Conservation (phyloP, 306 rosid species). For the Phaseolus lunatus region DNA sequence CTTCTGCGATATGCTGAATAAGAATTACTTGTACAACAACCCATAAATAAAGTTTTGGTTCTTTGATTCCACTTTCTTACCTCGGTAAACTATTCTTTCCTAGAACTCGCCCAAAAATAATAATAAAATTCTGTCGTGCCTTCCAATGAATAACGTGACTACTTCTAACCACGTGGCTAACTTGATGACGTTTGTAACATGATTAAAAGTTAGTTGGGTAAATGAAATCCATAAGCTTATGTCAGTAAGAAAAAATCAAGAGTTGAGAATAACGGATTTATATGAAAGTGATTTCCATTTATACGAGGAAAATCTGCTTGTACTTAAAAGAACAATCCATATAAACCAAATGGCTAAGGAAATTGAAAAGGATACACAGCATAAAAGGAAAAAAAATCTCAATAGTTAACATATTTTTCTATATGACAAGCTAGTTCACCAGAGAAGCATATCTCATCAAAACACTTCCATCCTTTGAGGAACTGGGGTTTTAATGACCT, state of each 20-base stretch:
- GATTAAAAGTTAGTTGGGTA: neutral
- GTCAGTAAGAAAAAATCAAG: neutral
- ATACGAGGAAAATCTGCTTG: slow-evolving; percentile 3
- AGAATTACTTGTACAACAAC: neutral
- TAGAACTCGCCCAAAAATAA: neutral
- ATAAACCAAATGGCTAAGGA: slow-evolving; percentile 2
- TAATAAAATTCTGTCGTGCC: neutral
- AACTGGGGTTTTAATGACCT: slow-evolving; percentile 82
- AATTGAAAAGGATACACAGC: neutral
- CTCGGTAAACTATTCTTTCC: neutral
- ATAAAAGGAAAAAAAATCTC: neutral
- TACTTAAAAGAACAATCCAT: neutral
- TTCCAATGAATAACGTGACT: neutral
- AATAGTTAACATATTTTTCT: neutral
- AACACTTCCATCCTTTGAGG: slow-evolving; percentile 71
- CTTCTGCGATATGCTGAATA: neutral
- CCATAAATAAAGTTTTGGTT: neutral
- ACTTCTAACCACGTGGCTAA: neutral
- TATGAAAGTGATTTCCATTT: slow-evolving; percentile 14
- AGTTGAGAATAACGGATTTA: neutral
- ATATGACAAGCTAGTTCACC: slow-evolving; percentile 19
- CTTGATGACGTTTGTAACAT: neutral
- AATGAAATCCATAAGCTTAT: neutral
- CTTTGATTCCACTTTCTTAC: neutral
- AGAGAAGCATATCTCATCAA: slow-evolving; percentile 29